phyloP scores from a whole-genome alignment of 371 early-diverging fungal genomes.

The Mucor indicus region DNA sequence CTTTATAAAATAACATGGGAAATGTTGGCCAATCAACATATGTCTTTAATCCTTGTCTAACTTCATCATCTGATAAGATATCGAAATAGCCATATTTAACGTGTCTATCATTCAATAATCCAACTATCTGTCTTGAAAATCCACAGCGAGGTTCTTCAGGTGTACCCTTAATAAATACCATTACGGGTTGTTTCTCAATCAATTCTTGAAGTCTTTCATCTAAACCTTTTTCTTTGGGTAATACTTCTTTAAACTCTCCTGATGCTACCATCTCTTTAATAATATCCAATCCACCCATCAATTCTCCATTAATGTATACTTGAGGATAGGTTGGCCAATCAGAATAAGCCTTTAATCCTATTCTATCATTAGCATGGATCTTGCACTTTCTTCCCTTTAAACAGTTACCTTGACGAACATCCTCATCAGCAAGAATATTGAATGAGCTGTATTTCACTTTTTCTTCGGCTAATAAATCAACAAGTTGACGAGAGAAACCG shows the following conservation, averaged over 20 bases:
- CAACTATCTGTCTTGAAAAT: conserved; percentile 71
- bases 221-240: conserved; percentile 54
- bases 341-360: conserved; percentile 76
- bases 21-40: conserved; percentile 96
- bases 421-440: conserved; percentile 88
- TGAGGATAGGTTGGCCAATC: conserved; percentile 95
- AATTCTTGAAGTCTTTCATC: conserved; percentile 66
- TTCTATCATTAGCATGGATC: no score
- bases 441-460: conserved; percentile 76
- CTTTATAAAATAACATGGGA: conserved; percentile 95
- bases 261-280: conserved; percentile 79
- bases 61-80: conserved; percentile 82
- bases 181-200: conserved; percentile 55
- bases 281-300: conserved; percentile 91
- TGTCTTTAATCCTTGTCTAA: conserved; percentile 89
- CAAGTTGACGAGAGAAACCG: conserved; percentile 73
- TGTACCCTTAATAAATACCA: conserved; percentile 94
- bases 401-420: conserved; percentile 79
- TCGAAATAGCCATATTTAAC: conserved; percentile 73
- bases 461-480: conserved; percentile 67
- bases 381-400: no score
- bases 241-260: conserved; percentile 73
- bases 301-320: conserved; percentile 81
- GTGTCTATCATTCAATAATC: conserved; percentile 58
- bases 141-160: conserved; percentile 85